These are phyloP conservation scores for Lachnellula suecica DNA, from an alignment of 2,329 filamentous ascomycete genomes.

Conservation along the genomic window DNA sequence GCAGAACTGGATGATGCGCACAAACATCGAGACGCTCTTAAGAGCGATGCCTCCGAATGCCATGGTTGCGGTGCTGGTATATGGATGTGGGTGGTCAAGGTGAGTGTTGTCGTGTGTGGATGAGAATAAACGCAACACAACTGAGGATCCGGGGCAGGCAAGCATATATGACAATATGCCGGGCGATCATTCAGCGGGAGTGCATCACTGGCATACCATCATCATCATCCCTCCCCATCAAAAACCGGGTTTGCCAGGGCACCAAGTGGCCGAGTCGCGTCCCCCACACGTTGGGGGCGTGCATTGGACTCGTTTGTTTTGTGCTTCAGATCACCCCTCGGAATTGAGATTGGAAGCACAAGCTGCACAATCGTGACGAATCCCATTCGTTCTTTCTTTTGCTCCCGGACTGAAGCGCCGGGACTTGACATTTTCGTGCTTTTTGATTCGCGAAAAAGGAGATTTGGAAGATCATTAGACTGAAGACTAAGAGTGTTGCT, in stretches of 20 bases:
- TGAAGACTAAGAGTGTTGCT: too few species aligned
- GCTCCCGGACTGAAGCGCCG: too few species aligned
- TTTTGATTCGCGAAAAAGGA: too few species aligned
- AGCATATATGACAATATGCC: neutral
- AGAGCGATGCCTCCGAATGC: constrained; percentile 60
- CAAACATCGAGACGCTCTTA: constrained; percentile 66
- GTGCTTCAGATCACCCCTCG: too few species aligned
- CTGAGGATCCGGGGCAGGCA: neutral
- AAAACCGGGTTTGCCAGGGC: neutral
- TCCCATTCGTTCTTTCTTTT: too few species aligned
- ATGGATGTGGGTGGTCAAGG: neutral
- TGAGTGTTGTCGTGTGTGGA: neutral
- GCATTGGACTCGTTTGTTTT: too few species aligned
- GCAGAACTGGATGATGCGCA: constrained; percentile 73
- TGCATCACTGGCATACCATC: neutral
- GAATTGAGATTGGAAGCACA: too few species aligned
- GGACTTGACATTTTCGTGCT: too few species aligned
- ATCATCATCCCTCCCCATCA: neutral
- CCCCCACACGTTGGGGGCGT: too few species aligned
- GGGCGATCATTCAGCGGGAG: neutral
- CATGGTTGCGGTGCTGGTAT: constrained; percentile 44
- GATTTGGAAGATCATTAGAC: too few species aligned
- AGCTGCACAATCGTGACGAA: too few species aligned
- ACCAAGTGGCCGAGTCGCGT: neutral
- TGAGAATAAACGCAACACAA: too few species aligned